These are phyloP conservation scores for Apiotrichum gracile DNA, from an alignment of 1,284 basidiomycete species.

Conservation along the genomic window DNA sequence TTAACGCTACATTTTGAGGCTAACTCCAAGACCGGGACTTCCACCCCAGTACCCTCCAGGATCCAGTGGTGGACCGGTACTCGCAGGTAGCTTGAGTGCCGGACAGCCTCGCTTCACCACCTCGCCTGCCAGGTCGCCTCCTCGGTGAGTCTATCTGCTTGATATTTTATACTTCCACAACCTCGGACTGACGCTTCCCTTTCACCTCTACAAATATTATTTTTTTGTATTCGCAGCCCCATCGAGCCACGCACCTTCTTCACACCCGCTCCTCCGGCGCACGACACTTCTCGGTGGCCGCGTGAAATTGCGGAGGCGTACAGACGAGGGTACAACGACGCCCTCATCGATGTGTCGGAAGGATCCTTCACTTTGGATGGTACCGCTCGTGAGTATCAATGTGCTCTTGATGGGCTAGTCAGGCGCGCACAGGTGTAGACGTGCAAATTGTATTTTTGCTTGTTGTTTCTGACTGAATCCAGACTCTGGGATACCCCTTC, in stretches of 20 bases:
- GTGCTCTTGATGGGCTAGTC: too few species aligned
- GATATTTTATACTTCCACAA: background rate
- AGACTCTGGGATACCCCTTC: background rate
- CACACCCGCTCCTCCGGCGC: conserved; percentile 1
- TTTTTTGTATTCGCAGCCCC: background rate
- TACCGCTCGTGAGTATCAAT: conserved; percentile 4
- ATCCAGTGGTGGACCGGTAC: background rate
- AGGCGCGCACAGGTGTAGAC: too few species aligned
- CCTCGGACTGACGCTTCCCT: background rate
- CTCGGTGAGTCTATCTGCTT: background rate
- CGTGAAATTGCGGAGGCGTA: conserved; percentile 1
- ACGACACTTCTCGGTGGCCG: background rate
- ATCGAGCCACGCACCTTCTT: conserved; percentile 1
- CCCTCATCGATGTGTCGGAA: conserved; percentile 4
- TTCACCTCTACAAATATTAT: background rate
- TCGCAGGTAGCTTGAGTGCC: background rate
- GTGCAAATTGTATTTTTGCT: too few species aligned
- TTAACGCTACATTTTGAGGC: background rate
- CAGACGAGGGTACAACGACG: conserved; percentile 7
- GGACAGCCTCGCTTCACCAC: background rate
- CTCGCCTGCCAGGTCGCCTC: background rate
- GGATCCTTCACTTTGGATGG: conserved; percentile 9
- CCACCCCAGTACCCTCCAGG: background rate
- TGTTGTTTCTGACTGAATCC: background rate
- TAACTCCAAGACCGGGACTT: background rate